These are phyloP conservation scores for Aspergillus candidus DNA, from an alignment of 2,329 filamentous ascomycete species.

Conservation along the genomic window DNA sequence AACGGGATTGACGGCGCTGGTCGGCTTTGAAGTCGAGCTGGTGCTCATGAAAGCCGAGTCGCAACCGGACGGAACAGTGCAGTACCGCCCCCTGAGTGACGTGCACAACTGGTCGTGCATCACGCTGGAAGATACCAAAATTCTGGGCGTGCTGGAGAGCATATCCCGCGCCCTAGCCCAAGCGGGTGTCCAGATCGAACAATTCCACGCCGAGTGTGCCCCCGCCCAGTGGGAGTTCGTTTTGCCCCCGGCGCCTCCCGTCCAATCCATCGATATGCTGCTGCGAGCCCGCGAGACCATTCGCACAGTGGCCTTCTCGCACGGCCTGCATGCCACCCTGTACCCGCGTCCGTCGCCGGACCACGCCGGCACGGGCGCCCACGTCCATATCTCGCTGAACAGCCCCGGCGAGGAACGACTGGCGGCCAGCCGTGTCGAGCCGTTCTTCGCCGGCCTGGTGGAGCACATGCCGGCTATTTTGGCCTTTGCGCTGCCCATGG, in stretches of 20 bases:
- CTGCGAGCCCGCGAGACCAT: constrained; percentile 20
- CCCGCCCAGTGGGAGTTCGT: constrained; percentile 27
- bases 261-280: constrained; percentile 20
- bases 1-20: constrained; percentile 25
- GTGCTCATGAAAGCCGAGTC: constrained; percentile 51
- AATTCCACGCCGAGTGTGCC: constrained; percentile 22
- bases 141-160: constrained; percentile 34
- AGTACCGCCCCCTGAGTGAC: constrained; percentile 39
- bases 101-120: constrained; percentile 61
- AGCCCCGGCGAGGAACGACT: neutral
- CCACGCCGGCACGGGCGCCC: constrained; percentile 17
- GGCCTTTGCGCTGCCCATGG: constrained; percentile 20
- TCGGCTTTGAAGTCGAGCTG: constrained; percentile 74
- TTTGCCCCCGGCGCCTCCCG: constrained; percentile 15
- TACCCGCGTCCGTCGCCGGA: constrained; percentile 14
- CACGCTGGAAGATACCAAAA: constrained; percentile 49
- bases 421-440: constrained; percentile 1
- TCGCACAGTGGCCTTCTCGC: constrained; percentile 6
- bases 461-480: constrained; percentile 18
- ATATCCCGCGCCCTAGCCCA: constrained; percentile 11
- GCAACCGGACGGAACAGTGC: constrained; percentile 18
- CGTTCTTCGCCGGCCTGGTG: constrained; percentile 21
- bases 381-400: constrained; percentile 22
- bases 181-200: constrained; percentile 17
- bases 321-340: constrained; percentile 18